Conservation (phyloP, 1,284 basidiomycete genomes). For the Cutaneotrichosporon spelunceum region DNA sequence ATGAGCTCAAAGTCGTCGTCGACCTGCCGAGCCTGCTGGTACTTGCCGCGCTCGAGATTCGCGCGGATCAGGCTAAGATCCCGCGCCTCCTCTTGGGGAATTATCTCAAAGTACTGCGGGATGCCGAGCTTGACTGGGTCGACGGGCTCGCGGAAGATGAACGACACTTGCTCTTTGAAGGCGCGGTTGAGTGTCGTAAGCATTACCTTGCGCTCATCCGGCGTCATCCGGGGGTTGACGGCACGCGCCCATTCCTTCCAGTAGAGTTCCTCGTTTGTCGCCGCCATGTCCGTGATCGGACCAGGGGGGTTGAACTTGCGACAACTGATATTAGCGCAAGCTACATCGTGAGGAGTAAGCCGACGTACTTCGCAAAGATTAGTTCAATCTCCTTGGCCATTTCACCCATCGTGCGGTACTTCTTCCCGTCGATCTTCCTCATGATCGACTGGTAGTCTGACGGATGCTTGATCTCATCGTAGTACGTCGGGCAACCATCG, state of each 20-base stretch:
- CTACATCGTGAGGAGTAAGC: conserved; percentile 9
- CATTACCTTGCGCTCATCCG: conserved; percentile 76
- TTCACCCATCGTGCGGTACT: conserved; percentile 74
- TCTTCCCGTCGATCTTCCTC: conserved; percentile 60
- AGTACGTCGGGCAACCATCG: conserved; percentile 88
- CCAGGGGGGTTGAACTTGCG: conserved; percentile 80
- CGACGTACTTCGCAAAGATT: conserved; percentile 70
- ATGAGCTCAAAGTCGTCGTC: conserved; percentile 49
- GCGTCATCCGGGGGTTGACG: conserved; percentile 69
- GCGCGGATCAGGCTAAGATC: conserved; percentile 78
- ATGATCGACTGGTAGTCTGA: conserved; percentile 92
- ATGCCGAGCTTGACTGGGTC: conserved; percentile 45
- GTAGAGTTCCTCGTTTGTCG: conserved; percentile 68
- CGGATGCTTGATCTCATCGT: conserved; percentile 85
- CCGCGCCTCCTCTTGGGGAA: conserved; percentile 65
- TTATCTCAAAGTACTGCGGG: conserved; percentile 48
- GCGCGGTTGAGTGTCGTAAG: conserved; percentile 69
- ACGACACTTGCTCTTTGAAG: conserved; percentile 68
- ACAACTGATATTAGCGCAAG: conserved; percentile 53
- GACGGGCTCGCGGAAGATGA: conserved; percentile 73
- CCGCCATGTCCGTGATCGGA: conserved; percentile 63
- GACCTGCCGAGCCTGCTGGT: conserved; percentile 36
- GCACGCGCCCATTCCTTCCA: conserved; percentile 84
- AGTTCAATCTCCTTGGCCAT: conserved; percentile 78
- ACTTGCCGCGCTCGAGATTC: conserved; percentile 62